Percentiles rank a stretch among this genome's conserved stretches.
These are phyloP conservation scores for Naegleria lovaniensis DNA, from an alignment of 208 protist genomes.

Conservation along the genomic window DNA sequence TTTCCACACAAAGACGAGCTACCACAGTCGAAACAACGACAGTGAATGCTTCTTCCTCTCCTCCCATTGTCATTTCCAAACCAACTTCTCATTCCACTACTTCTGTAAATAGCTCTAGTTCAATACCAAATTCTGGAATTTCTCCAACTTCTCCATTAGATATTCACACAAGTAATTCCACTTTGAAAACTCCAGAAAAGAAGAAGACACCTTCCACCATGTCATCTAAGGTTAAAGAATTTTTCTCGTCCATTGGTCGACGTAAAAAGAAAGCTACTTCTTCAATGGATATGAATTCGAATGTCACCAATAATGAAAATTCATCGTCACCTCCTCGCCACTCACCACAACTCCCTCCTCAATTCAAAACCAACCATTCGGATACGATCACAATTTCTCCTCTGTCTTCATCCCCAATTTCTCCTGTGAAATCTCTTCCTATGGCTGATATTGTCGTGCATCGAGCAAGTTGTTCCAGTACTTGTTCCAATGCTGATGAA, in stretches of 20 bases:
- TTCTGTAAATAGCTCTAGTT: not conserved
- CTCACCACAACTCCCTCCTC: not conserved
- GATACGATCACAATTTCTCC: too few species aligned
- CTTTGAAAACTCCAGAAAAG: not conserved
- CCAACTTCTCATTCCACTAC: too few species aligned
- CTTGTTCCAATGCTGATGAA: not conserved
- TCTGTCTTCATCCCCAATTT: not conserved
- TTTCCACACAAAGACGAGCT: not conserved
- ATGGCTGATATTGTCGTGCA: not conserved
- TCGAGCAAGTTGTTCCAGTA: not conserved
- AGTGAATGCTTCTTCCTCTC: not conserved
- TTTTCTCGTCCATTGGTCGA: not conserved
- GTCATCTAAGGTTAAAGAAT: not conserved
- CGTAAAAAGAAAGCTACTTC: not conserved
- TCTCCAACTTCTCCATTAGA: not conserved
- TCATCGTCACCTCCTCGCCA: not conserved
- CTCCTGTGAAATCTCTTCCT: not conserved
- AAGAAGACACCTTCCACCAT: not conserved
- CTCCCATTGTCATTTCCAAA: not conserved
- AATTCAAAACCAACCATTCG: not conserved
- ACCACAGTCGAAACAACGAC: not conserved
- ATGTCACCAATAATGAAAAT: not conserved
- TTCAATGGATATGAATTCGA: not conserved
- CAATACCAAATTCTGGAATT: not conserved
- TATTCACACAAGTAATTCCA: not conserved